phyloP scores from a whole-genome alignment of 768 basidiomycete genomes.

The Royoungia palumana region DNA sequence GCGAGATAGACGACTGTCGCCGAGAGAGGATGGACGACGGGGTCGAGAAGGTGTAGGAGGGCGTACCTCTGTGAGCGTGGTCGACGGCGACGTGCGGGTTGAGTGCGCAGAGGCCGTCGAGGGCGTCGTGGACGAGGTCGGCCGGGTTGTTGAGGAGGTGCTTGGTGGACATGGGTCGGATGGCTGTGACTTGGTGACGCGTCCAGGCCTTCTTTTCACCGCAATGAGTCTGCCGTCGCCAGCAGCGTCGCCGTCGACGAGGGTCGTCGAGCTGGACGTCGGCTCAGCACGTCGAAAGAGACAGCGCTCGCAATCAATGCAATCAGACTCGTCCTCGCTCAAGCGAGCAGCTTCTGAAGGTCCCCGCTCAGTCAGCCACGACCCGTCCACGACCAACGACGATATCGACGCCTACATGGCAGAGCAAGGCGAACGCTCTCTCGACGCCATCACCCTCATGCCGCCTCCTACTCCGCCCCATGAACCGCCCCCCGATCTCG shows the following conservation, averaged over 20 bases:
- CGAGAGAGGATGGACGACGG: not conserved
- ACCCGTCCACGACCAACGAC: slow-evolving; percentile 28
- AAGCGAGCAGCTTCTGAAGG: slow-evolving; percentile 80
- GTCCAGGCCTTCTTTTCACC: slow-evolving; percentile 8
- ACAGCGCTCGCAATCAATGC: slow-evolving; percentile 73
- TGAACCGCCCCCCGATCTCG: slow-evolving; percentile 24
- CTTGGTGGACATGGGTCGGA: slow-evolving; percentile 36
- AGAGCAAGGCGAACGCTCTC: slow-evolving; percentile 46
- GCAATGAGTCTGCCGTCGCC: slow-evolving; percentile 44
- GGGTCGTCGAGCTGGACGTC: slow-evolving; percentile 36
- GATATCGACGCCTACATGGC: slow-evolving; percentile 73
- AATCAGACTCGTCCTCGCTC: slow-evolving; percentile 69
- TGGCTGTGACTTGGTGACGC: not conserved
- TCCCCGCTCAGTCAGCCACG: slow-evolving; percentile 29
- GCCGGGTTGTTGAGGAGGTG: slow-evolving; percentile 76
- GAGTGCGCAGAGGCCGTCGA: slow-evolving; percentile 64
- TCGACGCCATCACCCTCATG: slow-evolving; percentile 16
- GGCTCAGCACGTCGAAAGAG: slow-evolving; percentile 50
- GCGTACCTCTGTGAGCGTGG: slow-evolving; percentile 62
- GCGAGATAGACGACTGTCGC: slow-evolving; percentile 59
- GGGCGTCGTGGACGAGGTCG: slow-evolving; percentile 73
- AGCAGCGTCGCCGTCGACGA: slow-evolving; percentile 42
- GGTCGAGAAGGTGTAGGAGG: not conserved
- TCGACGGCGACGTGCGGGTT: slow-evolving; percentile 77
- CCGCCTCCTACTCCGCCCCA: slow-evolving; percentile 27